Evolutionary conservation across 345 rosid species (phyloP).

Genomic region (Clausena lansium): DNA sequence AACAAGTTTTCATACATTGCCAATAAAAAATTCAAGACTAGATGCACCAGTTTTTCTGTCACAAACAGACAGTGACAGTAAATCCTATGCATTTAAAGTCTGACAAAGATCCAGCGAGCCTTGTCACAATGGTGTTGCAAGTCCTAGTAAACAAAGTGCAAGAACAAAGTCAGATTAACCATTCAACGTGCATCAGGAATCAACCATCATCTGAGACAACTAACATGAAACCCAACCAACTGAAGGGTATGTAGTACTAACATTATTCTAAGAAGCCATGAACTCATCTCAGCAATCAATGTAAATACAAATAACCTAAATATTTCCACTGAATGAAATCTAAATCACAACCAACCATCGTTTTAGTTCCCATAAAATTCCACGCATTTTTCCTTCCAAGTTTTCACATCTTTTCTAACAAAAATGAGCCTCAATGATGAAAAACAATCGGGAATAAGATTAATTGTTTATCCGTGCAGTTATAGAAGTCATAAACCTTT

Average conservation of each 20-base stretch:
- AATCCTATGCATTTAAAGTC: conserved; percentile 30
- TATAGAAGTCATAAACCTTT: too few species aligned
- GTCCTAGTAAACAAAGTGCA: conserved; percentile 55
- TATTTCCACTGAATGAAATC: neutral
- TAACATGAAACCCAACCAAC: neutral
- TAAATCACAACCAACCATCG: neutral
- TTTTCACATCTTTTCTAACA: neutral
- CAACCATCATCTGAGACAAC: conserved; percentile 7
- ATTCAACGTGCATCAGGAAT: neutral
- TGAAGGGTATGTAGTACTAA: neutral
- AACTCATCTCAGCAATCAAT: neutral
- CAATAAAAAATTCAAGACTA: conserved; percentile 9
- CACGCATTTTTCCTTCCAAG: neutral
- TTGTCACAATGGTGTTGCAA: conserved; percentile 90
- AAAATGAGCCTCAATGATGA: neutral
- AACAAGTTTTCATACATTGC: conserved; percentile 17
- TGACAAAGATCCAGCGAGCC: conserved; percentile 43
- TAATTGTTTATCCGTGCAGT: neutral
- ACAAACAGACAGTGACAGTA: conserved; percentile 12
- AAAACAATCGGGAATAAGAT: neutral
- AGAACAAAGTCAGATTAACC: conserved; percentile 28
- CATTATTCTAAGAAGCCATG: neutral
- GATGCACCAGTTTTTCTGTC: conserved; percentile 26
- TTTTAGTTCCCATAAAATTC: neutral
- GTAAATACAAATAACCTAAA: neutral